Evolutionary conservation across 306 rosid genomes (phyloP).

Genomic region (Hippophae tibetana): DNA sequence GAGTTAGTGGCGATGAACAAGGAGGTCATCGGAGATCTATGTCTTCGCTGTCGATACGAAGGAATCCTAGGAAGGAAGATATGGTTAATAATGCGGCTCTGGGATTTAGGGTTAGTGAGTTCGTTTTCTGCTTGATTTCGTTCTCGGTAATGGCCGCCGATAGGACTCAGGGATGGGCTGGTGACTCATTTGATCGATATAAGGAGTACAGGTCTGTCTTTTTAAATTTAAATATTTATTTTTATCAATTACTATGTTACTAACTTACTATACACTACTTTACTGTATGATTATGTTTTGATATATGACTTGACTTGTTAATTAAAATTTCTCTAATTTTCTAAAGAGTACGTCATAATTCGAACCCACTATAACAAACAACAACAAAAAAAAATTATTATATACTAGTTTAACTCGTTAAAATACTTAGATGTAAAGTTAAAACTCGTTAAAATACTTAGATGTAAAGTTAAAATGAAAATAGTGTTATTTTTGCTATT

Average conservation of each 20-base stretch:
- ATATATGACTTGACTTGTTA: too few species aligned
- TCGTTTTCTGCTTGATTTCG: conserved; percentile 71
- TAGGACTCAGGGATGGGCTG: conserved; percentile 96
- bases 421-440: too few species aligned
- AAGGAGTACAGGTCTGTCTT: conserved; percentile 75
- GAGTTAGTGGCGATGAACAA: conserved; percentile 13
- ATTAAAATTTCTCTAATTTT: too few species aligned
- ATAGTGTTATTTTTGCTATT: too few species aligned
- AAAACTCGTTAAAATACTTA: too few species aligned
- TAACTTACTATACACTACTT: neutral
- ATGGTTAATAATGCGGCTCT: conserved; percentile 52
- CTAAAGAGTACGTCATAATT: too few species aligned
- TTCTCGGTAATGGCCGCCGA: conserved; percentile 97
- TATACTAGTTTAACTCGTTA: too few species aligned
- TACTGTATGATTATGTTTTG: neutral
- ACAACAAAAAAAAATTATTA: too few species aligned
- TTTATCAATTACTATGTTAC: neutral
- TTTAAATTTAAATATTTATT: conserved; percentile 1
- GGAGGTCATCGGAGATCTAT: conserved; percentile 30
- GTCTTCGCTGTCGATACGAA: conserved; percentile 3
- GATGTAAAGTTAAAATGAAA: too few species aligned
- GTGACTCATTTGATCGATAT: conserved; percentile 95
- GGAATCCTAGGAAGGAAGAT: conserved; percentile 30
- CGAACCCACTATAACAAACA: too few species aligned
- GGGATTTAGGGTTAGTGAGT: conserved; percentile 73